Evolutionary conservation across 2,329 filamentous ascomycete species (phyloP).

Genomic region (Cephalotrichum gorgonifer): DNA sequence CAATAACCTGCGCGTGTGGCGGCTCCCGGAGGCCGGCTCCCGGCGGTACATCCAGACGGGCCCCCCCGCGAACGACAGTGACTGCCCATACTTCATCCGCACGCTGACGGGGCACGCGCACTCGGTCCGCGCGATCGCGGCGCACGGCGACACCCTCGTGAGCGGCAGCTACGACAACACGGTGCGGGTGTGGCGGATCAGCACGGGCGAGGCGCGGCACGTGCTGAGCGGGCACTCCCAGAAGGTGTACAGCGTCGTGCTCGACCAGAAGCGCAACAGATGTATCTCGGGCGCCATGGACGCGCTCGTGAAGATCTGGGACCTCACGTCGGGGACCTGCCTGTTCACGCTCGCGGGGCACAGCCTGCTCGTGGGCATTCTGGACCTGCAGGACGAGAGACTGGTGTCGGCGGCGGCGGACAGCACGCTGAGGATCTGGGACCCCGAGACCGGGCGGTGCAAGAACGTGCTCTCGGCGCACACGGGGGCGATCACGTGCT

Average conservation of each 20-base stretch:
- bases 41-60: conserved; percentile 69
- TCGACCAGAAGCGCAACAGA: conserved; percentile 82
- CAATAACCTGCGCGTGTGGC: conserved; percentile 90
- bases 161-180: conserved; percentile 95
- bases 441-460: conserved; percentile 84
- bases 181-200: conserved; percentile 95
- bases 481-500: conserved; percentile 95
- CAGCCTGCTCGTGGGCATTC: conserved; percentile 77
- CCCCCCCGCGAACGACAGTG: conserved; percentile 60
- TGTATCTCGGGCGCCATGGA: conserved; percentile 99
- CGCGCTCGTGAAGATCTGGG: conserved; percentile 96
- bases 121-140: conserved; percentile 91
- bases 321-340: conserved; percentile 73
- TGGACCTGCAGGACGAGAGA: conserved; percentile 81
- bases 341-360: conserved; percentile 90
- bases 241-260: conserved; percentile 95
- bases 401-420: conserved; percentile 93
- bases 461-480: conserved; percentile 86
- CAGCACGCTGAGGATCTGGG: conserved; percentile 92
- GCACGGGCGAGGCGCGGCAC: conserved; percentile 80
- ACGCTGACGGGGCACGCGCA: conserved; percentile 79
- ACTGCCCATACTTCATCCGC: conserved; percentile 92
- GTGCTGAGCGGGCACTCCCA: conserved; percentile 76
- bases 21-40: conserved; percentile 71
- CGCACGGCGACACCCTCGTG: conserved; percentile 89